Evolutionary conservation across 2,329 filamentous ascomycete genomes (phyloP).

Genomic region (Juglanconis juglandina): DNA sequence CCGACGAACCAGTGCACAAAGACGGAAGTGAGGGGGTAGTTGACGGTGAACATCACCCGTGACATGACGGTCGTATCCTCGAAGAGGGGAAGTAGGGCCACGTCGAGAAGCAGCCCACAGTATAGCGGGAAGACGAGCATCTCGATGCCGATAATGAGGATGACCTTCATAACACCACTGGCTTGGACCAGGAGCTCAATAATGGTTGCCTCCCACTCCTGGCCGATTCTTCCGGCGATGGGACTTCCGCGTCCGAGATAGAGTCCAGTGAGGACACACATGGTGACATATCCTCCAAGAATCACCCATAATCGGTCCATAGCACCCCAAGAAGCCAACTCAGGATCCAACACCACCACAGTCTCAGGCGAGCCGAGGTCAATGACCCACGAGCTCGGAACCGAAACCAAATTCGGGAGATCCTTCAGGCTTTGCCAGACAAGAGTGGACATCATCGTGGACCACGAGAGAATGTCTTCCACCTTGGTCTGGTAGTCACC

Average conservation of each 20-base stretch:
- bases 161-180: slow-evolving; percentile 95
- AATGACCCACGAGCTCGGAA: slow-evolving; percentile 57
- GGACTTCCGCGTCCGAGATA: slow-evolving; percentile 75
- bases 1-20: slow-evolving; percentile 99
- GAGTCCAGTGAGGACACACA: slow-evolving; percentile 69
- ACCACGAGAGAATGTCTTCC: slow-evolving; percentile 21
- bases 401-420: slow-evolving; percentile 35
- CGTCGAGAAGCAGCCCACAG: slow-evolving; percentile 85
- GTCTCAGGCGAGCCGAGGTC: slow-evolving; percentile 46
- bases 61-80: slow-evolving; percentile 74
- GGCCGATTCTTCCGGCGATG: slow-evolving; percentile 57
- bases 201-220: slow-evolving; percentile 70
- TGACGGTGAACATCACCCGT: slow-evolving; percentile 71
- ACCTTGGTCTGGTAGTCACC: slow-evolving; percentile 38
- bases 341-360: slow-evolving; percentile 45
- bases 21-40: slow-evolving; percentile 81
- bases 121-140: slow-evolving; percentile 98
- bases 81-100: slow-evolving; percentile 86
- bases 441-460: slow-evolving; percentile 14
- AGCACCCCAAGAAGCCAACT: slow-evolving; percentile 64
- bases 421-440: slow-evolving; percentile 26
- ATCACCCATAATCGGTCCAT: slow-evolving; percentile 69
- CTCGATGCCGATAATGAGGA: slow-evolving; percentile 96
- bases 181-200: slow-evolving; percentile 87
- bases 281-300: slow-evolving; percentile 72